Percentiles rank a stretch among this genome's conserved stretches.
These are phyloP conservation scores for Urochloa ruziziensis DNA, from an alignment of 176 grass and related monocot species.

Conservation along the genomic window DNA sequence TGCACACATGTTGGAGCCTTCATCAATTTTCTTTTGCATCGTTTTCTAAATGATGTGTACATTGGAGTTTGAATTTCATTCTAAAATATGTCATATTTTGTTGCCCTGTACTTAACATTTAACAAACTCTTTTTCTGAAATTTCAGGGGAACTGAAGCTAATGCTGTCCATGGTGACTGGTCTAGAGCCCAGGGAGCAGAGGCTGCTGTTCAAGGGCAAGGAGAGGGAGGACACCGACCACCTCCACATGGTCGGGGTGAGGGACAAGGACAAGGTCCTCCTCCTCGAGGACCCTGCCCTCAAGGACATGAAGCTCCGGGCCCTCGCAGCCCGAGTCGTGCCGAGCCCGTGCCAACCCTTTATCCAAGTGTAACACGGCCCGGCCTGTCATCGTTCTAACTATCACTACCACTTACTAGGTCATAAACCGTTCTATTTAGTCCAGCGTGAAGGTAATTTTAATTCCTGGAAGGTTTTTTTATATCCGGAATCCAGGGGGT, in stretches of 20 bases:
- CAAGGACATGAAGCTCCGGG: slow-evolving; percentile 59
- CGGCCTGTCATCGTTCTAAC: neutral
- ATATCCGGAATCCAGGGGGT: slow-evolving; percentile 26
- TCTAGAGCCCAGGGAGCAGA: slow-evolving; percentile 77
- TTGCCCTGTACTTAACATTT: neutral
- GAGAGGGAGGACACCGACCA: slow-evolving; percentile 80
- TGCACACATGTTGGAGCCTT: slow-evolving; percentile 16
- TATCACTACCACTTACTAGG: neutral
- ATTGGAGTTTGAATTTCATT: neutral
- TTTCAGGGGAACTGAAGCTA: slow-evolving; percentile 82
- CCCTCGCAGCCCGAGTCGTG: neutral
- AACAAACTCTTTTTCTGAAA: neutral
- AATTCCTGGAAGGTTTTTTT: slow-evolving; percentile 41
- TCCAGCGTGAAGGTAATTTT: neutral
- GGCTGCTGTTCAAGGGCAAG: slow-evolving; percentile 86
- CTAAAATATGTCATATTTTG: neutral
- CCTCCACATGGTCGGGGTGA: slow-evolving; percentile 80
- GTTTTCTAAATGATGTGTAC: neutral
- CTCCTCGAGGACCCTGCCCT: slow-evolving; percentile 71
- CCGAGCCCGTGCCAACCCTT: slow-evolving; percentile 24
- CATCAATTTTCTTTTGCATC: neutral
- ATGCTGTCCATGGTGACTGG: slow-evolving; percentile 60
- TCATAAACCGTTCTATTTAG: neutral
- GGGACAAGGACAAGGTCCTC: slow-evolving; percentile 77
- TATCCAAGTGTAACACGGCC: slow-evolving; percentile 32